Percentiles rank a stretch among this genome's conserved stretches.
Evolutionary conservation across 139 green algal genomes (phyloP).

Genomic region (Astrephomene gubernaculifera): DNA sequence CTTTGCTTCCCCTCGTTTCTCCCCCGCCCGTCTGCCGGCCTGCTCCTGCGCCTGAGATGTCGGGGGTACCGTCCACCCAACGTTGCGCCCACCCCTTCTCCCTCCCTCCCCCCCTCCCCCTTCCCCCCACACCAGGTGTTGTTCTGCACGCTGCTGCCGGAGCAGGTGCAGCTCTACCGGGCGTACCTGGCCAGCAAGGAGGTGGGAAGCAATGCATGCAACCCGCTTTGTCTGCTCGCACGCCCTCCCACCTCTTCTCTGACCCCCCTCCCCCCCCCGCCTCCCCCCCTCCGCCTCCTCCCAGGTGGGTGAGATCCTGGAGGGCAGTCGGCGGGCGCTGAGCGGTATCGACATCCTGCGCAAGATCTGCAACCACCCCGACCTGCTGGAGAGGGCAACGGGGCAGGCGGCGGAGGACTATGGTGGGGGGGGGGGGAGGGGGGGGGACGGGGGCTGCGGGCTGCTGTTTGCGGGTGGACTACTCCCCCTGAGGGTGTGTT

Average conservation of each 20-base stretch:
- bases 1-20: no score
- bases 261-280: neutral
- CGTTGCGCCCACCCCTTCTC: no score
- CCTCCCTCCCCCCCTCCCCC: neutral
- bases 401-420: constrained; percentile 69
- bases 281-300: neutral
- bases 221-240: neutral
- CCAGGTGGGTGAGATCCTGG: constrained; percentile 64
- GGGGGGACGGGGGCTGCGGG: neutral
- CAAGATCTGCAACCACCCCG: constrained; percentile 99
- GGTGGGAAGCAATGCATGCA: constrained; percentile 41
- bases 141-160: constrained; percentile 89
- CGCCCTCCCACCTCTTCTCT: neutral
- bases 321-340: constrained; percentile 69
- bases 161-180: constrained; percentile 92
- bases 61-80: neutral
- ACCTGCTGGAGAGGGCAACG: constrained; percentile 88
- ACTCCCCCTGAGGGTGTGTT: no score
- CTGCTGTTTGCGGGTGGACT: neutral
- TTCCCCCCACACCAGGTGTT: constrained; percentile 77
- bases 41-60: neutral
- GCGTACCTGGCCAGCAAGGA: constrained; percentile 83
- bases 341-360: constrained; percentile 95
- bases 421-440: constrained; percentile 29
- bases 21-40: no score